Evolutionary conservation across 164 flowering plant genomes (phyloP).

Genomic region (Echeveria elegans): DNA sequence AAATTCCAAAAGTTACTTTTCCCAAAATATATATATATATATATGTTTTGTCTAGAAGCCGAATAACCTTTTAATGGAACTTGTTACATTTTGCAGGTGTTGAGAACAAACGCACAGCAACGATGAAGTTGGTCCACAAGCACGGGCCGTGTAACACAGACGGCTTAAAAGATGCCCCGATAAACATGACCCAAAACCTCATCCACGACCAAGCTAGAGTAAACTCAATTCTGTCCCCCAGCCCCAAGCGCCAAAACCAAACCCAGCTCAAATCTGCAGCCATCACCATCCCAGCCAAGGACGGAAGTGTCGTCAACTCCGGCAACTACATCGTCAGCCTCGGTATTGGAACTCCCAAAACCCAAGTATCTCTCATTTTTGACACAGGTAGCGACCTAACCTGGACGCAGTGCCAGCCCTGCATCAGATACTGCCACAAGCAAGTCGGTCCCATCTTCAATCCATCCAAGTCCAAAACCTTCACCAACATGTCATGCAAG

Average conservation of each 20-base stretch:
- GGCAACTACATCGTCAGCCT: constrained; percentile 51
- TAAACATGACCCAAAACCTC: constrained; percentile 25
- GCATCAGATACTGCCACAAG: constrained; percentile 26
- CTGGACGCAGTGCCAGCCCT: constrained; percentile 66
- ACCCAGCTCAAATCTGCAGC: neutral
- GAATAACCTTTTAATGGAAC: neutral
- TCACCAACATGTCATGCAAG: constrained; percentile 28
- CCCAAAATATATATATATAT: neutral
- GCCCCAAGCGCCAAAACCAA: constrained; percentile 12
- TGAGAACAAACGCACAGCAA: neutral
- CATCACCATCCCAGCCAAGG: constrained; percentile 28
- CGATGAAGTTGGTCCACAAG: constrained; percentile 31
- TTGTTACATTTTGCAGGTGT: neutral
- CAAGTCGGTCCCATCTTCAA: constrained; percentile 37
- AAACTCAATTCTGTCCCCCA: constrained; percentile 20
- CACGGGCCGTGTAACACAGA: constrained; percentile 42
- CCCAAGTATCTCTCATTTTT: constrained; percentile 34
- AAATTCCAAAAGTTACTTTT: too few species aligned
- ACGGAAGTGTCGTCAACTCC: constrained; percentile 34
- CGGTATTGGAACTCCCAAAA: constrained; percentile 61
- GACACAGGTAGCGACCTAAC: constrained; percentile 65
- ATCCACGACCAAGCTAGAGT: constrained; percentile 44
- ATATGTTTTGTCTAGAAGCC: too few species aligned
- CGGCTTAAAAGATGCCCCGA: neutral
- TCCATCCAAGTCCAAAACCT: constrained; percentile 27